phyloP scores from a whole-genome alignment of 2,329 filamentous ascomycete species.

The Canariomyces notabilis region DNA sequence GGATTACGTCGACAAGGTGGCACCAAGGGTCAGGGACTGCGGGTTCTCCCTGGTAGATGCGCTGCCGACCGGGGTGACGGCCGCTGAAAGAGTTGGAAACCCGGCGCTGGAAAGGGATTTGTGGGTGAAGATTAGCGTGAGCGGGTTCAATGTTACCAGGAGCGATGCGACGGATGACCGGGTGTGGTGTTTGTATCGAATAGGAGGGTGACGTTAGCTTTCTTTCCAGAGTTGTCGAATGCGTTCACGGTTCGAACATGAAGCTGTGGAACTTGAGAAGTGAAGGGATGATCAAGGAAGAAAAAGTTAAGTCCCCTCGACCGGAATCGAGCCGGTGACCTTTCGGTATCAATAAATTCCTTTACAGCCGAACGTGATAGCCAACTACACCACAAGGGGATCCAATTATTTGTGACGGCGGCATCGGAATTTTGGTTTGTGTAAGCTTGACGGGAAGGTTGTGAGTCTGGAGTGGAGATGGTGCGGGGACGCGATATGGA shows the following conservation, averaged over 20 bases:
- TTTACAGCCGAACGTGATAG: slow-evolving; percentile 24
- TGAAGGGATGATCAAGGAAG: neutral
- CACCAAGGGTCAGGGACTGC: slow-evolving; percentile 10
- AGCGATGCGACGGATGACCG: slow-evolving; percentile 13
- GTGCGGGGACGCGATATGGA: neutral
- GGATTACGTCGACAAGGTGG: slow-evolving; percentile 12
- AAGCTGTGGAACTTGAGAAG: neutral
- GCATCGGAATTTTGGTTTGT: neutral
- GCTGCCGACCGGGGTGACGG: neutral
- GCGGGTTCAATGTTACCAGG: slow-evolving; percentile 18
- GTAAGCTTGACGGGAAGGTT: neutral
- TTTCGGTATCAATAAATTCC: slow-evolving; percentile 22
- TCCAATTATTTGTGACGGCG: slow-evolving; percentile 7
- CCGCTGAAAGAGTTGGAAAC: slow-evolving; percentile 14
- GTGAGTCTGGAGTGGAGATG: neutral
- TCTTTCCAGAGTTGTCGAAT: neutral
- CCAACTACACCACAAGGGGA: slow-evolving; percentile 24
- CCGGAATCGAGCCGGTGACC: slow-evolving; percentile 23
- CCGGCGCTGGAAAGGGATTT: slow-evolving; percentile 15
- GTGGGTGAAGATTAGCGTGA: slow-evolving; percentile 20
- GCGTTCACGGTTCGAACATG: too few relatives aligned
- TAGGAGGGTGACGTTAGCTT: neutral
- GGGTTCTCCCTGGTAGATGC: slow-evolving; percentile 15
- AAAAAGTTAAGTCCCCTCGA: slow-evolving; percentile 19
- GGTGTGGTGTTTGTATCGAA: slow-evolving; percentile 16